Evolutionary conservation across 441 rosid species (phyloP), one percentile per base, ranked within the genome.

Genomic region (Hura crepitans): DNA sequence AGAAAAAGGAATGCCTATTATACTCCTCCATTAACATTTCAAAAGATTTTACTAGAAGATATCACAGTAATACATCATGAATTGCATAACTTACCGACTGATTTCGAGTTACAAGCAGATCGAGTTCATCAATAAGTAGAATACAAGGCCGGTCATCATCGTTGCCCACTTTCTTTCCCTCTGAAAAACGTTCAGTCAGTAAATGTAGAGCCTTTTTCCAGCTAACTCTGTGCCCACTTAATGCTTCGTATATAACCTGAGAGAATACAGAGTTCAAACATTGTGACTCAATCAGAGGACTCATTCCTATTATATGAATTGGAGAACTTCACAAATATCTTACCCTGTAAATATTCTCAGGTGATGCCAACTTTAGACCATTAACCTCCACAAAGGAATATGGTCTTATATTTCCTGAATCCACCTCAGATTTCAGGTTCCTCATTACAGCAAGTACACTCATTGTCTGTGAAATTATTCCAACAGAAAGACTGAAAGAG

Each of bases 61-160:
- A 37, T 31, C 49, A 20, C 6, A 43, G 50, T 6, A n/a, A 60
- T 50, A 45, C 56, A 39, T 66, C 50, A 65, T 33, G 61, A 66
- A 33, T 70, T 75, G 62, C 61, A 61, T 14, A 74, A 71, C 22
- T 77, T 90, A 90, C 98, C 81, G 95, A 92, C 47, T 95, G 98
- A 65, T 92, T 92, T 81, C 99, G 86, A 42, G 99, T 95, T 39
- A 95, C 93, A 75, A 95, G 86, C 65, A 92, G 91, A 84, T 95
- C 99, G 64, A 95, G 97, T 72, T 95, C 99, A 77, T 95, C 99
- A 30, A 95, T 95, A 45, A 95, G 95, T 68, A 92, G 88, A 77
- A 95, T 90, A 76, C 97, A 90, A 61, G 98, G 99, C 50, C 76
- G 81, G 49, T 81, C 88, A 27, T 89, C 91, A 45, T 77, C 90